phyloP scores from a whole-genome alignment of 1,284 basidiomycete genomes.

The Tremellales sp. region DNA sequence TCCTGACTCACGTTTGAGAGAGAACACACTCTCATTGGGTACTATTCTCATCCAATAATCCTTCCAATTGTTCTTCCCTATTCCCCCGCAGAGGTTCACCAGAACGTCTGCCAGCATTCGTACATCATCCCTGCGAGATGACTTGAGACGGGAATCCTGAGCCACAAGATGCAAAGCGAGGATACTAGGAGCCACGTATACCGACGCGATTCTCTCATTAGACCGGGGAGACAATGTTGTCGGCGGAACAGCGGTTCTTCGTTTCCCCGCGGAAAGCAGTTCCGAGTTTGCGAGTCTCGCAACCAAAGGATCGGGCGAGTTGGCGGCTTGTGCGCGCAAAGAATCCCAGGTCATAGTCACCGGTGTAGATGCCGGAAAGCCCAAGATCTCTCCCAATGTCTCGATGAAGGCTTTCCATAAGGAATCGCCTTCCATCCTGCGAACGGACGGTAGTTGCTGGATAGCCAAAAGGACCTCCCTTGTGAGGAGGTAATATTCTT shows the following conservation, averaged over 20 bases:
- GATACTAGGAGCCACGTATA: slow-evolving; percentile 42
- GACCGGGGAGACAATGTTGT: no score
- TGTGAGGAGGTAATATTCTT: slow-evolving; percentile 58
- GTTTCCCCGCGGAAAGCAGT: no score
- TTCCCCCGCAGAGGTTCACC: slow-evolving; percentile 58
- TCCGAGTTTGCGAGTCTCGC: no score
- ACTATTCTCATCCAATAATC: slow-evolving; percentile 81
- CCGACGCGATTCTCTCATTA: slow-evolving; percentile 1
- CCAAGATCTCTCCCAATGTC: slow-evolving; percentile 10
- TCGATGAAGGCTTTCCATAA: slow-evolving; percentile 15
- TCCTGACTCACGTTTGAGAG: slow-evolving; percentile 12
- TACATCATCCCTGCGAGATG: slow-evolving; percentile 55
- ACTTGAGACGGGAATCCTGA: slow-evolving; percentile 53
- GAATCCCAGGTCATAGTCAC: no score
- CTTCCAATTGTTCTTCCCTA: slow-evolving; percentile 71
- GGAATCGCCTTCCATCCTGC: background rate
- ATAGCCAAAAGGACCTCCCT: slow-evolving; percentile 52
- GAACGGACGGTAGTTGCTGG: slow-evolving; percentile 39
- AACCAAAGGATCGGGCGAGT: no score
- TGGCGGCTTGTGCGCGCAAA: no score
- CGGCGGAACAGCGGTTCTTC: no score
- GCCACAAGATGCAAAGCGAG: slow-evolving; percentile 72
- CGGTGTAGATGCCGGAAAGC: background rate
- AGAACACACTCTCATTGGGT: slow-evolving; percentile 52
- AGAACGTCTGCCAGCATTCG: slow-evolving; percentile 62